Evolutionary conservation across 2,329 filamentous ascomycete species (phyloP).

Genomic region (Cadophora malorum): DNA sequence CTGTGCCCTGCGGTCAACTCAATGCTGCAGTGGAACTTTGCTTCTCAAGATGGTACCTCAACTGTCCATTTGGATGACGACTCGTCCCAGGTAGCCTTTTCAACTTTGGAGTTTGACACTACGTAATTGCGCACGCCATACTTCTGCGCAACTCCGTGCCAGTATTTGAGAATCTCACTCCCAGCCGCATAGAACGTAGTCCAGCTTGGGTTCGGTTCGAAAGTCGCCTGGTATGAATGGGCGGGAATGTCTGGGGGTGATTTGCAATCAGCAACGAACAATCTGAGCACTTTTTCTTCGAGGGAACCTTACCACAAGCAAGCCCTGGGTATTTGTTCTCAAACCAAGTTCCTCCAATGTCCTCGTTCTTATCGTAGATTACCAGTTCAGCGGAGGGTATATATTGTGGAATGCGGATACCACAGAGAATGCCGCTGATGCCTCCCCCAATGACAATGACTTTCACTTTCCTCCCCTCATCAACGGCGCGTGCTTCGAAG

Average conservation of each 20-base stretch:
- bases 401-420: too few relatives aligned
- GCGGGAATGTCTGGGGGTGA: slow-evolving; percentile 31
- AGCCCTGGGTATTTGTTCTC: slow-evolving; percentile 64
- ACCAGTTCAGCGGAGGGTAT: too few relatives aligned
- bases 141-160: slow-evolving; percentile 53
- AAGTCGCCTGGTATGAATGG: slow-evolving; percentile 52
- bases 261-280: too few relatives aligned
- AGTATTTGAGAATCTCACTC: slow-evolving; percentile 60
- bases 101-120: slow-evolving; percentile 55
- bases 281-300: too few relatives aligned
- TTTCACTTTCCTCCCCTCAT: too few relatives aligned
- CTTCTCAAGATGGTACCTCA: too few relatives aligned
- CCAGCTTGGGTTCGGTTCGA: slow-evolving; percentile 64
- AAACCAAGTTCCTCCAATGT: slow-evolving; percentile 59
- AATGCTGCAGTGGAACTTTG: too few relatives aligned
- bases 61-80: too few relatives aligned
- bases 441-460: too few relatives aligned
- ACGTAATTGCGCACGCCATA: slow-evolving; percentile 57
- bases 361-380: slow-evolving; percentile 53
- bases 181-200: slow-evolving; percentile 62
- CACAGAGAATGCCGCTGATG: too few relatives aligned
- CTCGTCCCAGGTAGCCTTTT: slow-evolving; percentile 45
- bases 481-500: too few relatives aligned
- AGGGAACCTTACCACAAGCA: slow-evolving; percentile 47
- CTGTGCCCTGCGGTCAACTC: too few relatives aligned